A percentile compares a stretch with the other conserved stretches of the same genome.
Conservation (phyloP, 2,329 filamentous ascomycete genomes). For the Aspergillus uvarum region DNA sequence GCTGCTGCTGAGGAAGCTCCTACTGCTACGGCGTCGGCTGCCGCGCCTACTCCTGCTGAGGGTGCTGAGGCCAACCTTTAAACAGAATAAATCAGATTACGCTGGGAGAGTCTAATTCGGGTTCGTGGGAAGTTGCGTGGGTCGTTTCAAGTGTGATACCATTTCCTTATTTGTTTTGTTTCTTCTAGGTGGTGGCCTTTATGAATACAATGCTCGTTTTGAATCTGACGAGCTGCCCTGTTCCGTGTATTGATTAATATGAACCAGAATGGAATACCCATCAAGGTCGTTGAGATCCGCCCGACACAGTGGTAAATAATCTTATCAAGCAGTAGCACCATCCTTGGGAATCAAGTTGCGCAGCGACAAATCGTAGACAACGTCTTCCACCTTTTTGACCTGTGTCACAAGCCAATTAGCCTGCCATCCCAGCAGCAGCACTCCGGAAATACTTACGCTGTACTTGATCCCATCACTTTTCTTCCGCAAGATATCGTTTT, state of each 20-base stretch:
- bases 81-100: conserved; percentile 8
- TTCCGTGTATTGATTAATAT: background rate
- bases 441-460: conserved; percentile 49
- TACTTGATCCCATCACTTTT: conserved; percentile 95
- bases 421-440: background rate
- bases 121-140: conserved; percentile 1
- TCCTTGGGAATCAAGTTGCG: conserved; percentile 70
- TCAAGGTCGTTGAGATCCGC: background rate
- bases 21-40: background rate
- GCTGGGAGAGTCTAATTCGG: conserved; percentile 1
- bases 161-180: conserved; percentile 7
- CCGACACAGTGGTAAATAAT: background rate
- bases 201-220: background rate
- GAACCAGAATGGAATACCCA: background rate
- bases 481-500: conserved; percentile 88
- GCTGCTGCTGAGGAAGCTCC: conserved; percentile 23
- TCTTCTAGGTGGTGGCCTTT: background rate
- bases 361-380: conserved; percentile 91
- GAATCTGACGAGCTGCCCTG: background rate
- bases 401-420: conserved; percentile 24
- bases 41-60: conserved; percentile 5
- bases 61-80: conserved; percentile 26
- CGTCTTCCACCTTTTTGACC: conserved; percentile 97
- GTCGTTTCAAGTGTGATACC: conserved; percentile 12
- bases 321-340: conserved; percentile 17